phyloP scores from a whole-genome alignment of 177 flowering plant species.

The Telopea speciosissima region DNA sequence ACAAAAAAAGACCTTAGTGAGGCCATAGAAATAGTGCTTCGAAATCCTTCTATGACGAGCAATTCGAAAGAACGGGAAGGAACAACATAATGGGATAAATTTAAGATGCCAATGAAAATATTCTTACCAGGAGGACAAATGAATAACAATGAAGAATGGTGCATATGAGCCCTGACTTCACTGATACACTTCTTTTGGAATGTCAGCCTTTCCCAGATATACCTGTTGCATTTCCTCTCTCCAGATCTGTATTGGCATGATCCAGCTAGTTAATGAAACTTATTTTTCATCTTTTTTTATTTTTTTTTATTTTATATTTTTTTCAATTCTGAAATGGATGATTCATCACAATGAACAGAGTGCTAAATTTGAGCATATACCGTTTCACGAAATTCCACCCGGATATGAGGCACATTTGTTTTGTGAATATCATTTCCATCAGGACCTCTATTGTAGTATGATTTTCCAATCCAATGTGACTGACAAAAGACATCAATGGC shows the following conservation, averaged over 20 bases:
- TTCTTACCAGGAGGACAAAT: conserved; percentile 14
- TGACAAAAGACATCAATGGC: conserved; percentile 15
- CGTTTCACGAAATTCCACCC: conserved; percentile 82
- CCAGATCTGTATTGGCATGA: conserved; percentile 58
- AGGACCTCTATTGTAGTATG: conserved; percentile 86
- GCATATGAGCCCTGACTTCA: conserved; percentile 13
- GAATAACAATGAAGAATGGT: background rate
- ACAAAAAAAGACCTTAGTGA: background rate
- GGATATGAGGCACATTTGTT: conserved; percentile 95
- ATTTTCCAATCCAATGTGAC: conserved; percentile 93
- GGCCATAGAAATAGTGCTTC: background rate
- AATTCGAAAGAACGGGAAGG: background rate
- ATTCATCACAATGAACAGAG: background rate
- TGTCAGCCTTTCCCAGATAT: conserved; percentile 55
- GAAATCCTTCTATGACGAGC: background rate
- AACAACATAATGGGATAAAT: background rate
- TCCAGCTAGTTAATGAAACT: background rate
- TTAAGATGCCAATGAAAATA: background rate
- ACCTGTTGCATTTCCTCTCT: conserved; percentile 93
- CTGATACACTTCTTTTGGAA: conserved; percentile 48
- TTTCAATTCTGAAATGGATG: background rate
- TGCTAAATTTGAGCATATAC: conserved; percentile 27
- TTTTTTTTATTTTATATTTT: no score
- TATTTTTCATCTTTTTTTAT: background rate
- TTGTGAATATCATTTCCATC: conserved; percentile 88